phyloP scores from a whole-genome alignment of 768 basidiomycete genomes.

The Termitomyces sp. region DNA sequence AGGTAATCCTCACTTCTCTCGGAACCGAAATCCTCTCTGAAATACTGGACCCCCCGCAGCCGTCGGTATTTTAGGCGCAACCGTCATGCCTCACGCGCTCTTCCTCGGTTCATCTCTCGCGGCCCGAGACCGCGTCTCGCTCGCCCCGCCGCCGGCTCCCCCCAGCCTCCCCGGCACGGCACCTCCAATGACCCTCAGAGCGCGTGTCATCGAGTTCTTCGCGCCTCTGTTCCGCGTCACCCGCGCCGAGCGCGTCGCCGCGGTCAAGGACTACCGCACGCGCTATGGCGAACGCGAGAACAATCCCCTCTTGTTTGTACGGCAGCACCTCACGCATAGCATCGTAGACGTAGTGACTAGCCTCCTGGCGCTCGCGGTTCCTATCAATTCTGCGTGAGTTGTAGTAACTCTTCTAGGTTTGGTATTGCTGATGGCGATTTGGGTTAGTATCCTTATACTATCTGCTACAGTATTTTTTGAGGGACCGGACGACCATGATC shows the following conservation, averaged over 20 bases:
- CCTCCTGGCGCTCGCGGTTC: constrained; percentile 65
- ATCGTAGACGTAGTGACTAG: constrained; percentile 55
- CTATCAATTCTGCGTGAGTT: constrained; percentile 68
- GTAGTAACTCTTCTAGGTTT: background rate
- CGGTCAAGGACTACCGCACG: constrained; percentile 27
- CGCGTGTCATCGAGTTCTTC: constrained; percentile 6
- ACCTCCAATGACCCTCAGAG: constrained; percentile 3
- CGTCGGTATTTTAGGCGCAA: constrained; percentile 63
- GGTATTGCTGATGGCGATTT: background rate
- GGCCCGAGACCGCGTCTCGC: constrained; percentile 30
- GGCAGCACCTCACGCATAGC: constrained; percentile 51
- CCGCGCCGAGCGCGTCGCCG: constrained; percentile 26
- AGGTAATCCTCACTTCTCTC: constrained; percentile 27
- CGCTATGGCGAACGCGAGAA: constrained; percentile 47
- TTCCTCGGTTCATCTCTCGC: constrained; percentile 34
- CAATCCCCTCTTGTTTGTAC: constrained; percentile 41
- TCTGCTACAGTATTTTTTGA: constrained; percentile 68
- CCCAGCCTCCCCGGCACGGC: constrained; percentile 8
- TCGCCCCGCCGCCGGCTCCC: constrained; percentile 13
- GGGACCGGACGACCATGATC: constrained; percentile 20
- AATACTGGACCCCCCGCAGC: constrained; percentile 28
- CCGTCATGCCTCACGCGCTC: constrained; percentile 75
- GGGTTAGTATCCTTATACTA: constrained; percentile 60
- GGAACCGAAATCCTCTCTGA: constrained; percentile 11
- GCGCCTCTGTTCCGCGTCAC: constrained; percentile 26